Evolutionary conservation across 2,329 filamentous ascomycete genomes (phyloP).

Genomic region (Lasiodiplodia gonubiensis): DNA sequence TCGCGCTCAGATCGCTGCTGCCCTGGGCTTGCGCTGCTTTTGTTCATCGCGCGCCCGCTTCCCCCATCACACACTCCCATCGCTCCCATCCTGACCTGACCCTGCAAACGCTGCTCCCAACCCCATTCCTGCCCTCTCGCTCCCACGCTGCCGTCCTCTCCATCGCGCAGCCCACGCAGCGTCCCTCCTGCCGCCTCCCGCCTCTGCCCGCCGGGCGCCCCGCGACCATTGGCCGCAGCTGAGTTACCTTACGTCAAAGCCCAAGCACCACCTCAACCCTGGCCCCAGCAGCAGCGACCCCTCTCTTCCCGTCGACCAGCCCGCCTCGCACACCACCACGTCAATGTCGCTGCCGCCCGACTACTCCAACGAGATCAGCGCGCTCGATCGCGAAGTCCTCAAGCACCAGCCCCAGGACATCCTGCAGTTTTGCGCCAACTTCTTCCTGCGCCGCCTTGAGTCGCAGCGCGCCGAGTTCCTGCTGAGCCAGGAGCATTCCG

Average conservation of each 20-base stretch:
- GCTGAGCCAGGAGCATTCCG: constrained; percentile 54
- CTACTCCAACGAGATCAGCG: constrained; percentile 65
- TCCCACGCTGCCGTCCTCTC: background rate
- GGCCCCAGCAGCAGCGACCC: constrained; percentile 28
- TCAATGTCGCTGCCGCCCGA: constrained; percentile 49
- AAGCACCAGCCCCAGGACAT: constrained; percentile 66
- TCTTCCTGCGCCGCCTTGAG: constrained; percentile 69
- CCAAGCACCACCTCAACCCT: constrained; percentile 28
- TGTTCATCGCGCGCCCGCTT: constrained; percentile 27
- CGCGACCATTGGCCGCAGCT: constrained; percentile 22
- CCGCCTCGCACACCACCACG: constrained; percentile 16
- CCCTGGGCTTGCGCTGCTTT: constrained; percentile 28
- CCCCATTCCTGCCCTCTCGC: background rate
- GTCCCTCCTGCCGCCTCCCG: constrained; percentile 8
- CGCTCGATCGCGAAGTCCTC: constrained; percentile 66
- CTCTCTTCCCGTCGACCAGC: constrained; percentile 23
- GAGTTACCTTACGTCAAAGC: constrained; percentile 29
- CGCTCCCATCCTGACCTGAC: constrained; percentile 24
- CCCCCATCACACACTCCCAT: constrained; percentile 23
- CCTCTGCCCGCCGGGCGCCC: constrained; percentile 24
- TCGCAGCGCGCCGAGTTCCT: constrained; percentile 66
- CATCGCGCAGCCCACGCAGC: background rate
- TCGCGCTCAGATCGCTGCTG: constrained; percentile 26
- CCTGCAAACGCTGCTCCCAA: constrained; percentile 10
- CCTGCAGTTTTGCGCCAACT: constrained; percentile 73